phyloP scores from a whole-genome alignment of 2,329 filamentous ascomycete genomes.

The Aspergillus pseudonomiae region DNA sequence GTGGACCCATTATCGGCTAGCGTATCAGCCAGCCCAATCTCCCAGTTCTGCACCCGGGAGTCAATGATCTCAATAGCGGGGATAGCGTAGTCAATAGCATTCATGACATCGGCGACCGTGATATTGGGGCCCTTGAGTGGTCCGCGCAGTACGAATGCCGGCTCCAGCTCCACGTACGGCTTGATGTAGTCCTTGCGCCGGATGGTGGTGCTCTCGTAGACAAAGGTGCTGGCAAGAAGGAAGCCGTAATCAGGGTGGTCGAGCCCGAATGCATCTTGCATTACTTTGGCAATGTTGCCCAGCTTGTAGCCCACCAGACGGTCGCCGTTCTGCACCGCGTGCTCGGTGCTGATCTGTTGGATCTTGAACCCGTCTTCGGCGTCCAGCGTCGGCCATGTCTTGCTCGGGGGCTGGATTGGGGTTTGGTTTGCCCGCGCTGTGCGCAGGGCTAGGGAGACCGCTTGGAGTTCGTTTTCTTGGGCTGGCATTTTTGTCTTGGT shows the following conservation, averaged over 20 bases:
- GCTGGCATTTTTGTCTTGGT: neutral
- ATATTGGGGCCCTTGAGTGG: neutral
- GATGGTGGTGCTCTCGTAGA: neutral
- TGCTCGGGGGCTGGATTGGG: neutral
- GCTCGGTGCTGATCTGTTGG: neutral
- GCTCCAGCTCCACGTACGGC: neutral
- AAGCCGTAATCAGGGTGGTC: slow-evolving; percentile 15
- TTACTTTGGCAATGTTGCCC: slow-evolving; percentile 26
- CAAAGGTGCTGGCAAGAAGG: neutral
- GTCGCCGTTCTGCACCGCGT: slow-evolving; percentile 21
- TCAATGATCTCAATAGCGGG: neutral
- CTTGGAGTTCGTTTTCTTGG: neutral
- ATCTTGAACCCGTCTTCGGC: neutral
- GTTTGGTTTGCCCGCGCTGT: neutral
- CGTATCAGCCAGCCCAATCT: neutral
- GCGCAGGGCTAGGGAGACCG: neutral
- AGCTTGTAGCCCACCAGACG: slow-evolving; percentile 25
- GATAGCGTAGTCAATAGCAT: neutral
- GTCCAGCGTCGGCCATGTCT: neutral
- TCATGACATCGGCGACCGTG: neutral
- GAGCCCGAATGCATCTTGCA: slow-evolving; percentile 24
- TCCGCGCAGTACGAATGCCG: neutral
- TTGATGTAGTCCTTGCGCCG: neutral
- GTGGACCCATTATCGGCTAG: neutral
- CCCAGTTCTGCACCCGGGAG: neutral